Evolutionary conservation across 208 protist genomes (phyloP).

Genomic region (Trypanosoma boissoni): DNA sequence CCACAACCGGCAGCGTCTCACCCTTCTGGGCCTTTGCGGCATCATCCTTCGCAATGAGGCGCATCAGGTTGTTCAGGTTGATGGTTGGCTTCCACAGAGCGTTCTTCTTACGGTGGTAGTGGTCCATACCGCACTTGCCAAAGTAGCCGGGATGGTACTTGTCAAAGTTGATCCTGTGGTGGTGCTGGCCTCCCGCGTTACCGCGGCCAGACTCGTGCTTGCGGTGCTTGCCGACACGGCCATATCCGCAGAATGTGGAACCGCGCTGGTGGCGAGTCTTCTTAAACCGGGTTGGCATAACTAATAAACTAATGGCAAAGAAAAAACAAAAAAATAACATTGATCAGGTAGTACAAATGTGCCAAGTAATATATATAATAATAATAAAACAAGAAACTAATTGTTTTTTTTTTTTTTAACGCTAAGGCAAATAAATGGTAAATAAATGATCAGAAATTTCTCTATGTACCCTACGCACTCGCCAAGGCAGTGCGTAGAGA

Average conservation of each 20-base stretch:
- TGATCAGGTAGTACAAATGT: too few relatives aligned
- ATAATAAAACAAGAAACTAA: slow-evolving; percentile 10
- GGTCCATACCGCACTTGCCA: slow-evolving; percentile 99
- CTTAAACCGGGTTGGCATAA: slow-evolving; percentile 91
- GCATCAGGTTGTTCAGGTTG: slow-evolving; percentile 99
- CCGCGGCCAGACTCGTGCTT: slow-evolving; percentile 99
- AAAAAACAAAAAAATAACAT: slow-evolving; percentile 11
- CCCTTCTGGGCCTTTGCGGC: slow-evolving; percentile 74
- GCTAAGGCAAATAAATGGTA: too few relatives aligned
- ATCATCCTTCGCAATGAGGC: slow-evolving; percentile 94
- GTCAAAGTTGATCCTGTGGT: slow-evolving; percentile 99
- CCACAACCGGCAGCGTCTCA: slow-evolving; percentile 97
- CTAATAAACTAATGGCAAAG: slow-evolving; percentile 13
- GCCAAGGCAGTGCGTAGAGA: too few relatives aligned
- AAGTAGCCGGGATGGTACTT: slow-evolving; percentile 99
- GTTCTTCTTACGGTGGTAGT: slow-evolving; percentile 95
- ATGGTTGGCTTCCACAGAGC: slow-evolving; percentile 94
- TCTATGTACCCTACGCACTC: too few relatives aligned
- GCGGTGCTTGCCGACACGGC: slow-evolving; percentile 98
- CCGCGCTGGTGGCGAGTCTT: slow-evolving; percentile 93
- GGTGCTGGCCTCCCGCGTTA: slow-evolving; percentile 99
- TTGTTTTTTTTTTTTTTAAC: too few relatives aligned
- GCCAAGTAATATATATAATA: slow-evolving; percentile 6
- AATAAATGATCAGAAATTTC: too few relatives aligned
- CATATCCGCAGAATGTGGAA: slow-evolving; percentile 90